A percentile compares a stretch with the other conserved stretches of the same genome.
Conservation (phyloP, 768 basidiomycete genomes). For the Trichaptum fuscoviolaceum region DNA sequence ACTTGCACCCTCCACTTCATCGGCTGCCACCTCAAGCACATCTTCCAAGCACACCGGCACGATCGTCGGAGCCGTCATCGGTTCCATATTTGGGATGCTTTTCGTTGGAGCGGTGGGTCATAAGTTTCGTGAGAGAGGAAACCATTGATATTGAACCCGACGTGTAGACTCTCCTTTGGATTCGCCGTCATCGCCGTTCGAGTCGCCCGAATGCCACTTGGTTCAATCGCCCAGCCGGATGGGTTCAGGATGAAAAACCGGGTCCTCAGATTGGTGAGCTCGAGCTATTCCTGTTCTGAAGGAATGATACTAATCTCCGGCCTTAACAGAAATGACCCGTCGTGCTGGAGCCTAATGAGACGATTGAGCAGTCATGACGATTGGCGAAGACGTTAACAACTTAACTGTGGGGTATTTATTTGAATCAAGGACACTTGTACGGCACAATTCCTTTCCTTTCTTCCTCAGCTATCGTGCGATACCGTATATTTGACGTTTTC, state of each 20-base stretch:
- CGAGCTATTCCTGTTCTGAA: not conserved
- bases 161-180: not conserved
- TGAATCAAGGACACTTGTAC: too few relatives aligned
- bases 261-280: not conserved
- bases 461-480: too few relatives aligned
- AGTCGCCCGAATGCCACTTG: not conserved
- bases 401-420: too few relatives aligned
- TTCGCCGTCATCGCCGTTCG: not conserved
- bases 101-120: not conserved
- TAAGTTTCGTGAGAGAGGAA: not conserved
- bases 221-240: not conserved
- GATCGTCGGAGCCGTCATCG: not conserved
- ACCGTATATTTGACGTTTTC: too few relatives aligned
- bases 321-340: not conserved
- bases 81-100: not conserved
- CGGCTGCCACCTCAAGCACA: not conserved
- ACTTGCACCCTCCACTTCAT: not conserved
- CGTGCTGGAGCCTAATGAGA: not conserved
- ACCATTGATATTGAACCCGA: not conserved
- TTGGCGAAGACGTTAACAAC: too few relatives aligned
- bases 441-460: too few relatives aligned
- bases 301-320: not conserved
- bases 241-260: not conserved
- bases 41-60: not conserved
- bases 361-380: too few relatives aligned